Evolutionary conservation across 306 rosid species (phyloP), one percentile per base, ranked within the genome.

Genomic region (Cajanus cajan): DNA sequence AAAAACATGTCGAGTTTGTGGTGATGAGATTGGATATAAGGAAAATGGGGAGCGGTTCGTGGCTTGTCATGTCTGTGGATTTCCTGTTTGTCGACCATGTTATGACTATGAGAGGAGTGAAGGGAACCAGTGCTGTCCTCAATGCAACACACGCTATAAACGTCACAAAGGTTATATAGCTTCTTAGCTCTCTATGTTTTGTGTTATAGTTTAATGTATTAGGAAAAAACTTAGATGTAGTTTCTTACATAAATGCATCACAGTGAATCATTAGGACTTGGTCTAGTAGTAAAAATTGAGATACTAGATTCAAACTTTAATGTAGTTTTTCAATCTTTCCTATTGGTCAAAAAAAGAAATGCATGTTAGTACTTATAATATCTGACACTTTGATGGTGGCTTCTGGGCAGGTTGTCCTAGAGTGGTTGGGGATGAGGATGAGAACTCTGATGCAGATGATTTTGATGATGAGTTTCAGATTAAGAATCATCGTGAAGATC

Each of bases 41-140:
- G 94, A 90, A 74, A 82, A 85, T 66, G 97, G 99, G 1, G 85
- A 80, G 78, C 65, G 91, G 78, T 96, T 96, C 71, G 91, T 82
- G 80, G 99, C 98, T 2, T 96, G 99, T 73, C 89, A 83, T 71
- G 90, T 86, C 71, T 96, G 99, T 71, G 84, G 84, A 37, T 96
- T 95, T 68, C 99, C 99, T 0, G 99, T 93, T 70, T 96, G 98
- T 37, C 81, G 84, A 21, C 98, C 99, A 28, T 96, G 99, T 73
- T 96, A 93, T 39, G 97, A 90, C 28, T 93, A 96, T 54, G 98
- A 96, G 75, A 89, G 99, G 82, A 90, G 97, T 72, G 99, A 96
- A 83, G 99, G 99, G 31, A 89, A 81, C 52, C 97, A 90, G 82
- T 78, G 83, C 61, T 96, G 99, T 51, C 98, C 99, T 48, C 98